Evolutionary conservation across 2,329 filamentous ascomycete species (phyloP).

Genomic region (Alternaria triticina): DNA sequence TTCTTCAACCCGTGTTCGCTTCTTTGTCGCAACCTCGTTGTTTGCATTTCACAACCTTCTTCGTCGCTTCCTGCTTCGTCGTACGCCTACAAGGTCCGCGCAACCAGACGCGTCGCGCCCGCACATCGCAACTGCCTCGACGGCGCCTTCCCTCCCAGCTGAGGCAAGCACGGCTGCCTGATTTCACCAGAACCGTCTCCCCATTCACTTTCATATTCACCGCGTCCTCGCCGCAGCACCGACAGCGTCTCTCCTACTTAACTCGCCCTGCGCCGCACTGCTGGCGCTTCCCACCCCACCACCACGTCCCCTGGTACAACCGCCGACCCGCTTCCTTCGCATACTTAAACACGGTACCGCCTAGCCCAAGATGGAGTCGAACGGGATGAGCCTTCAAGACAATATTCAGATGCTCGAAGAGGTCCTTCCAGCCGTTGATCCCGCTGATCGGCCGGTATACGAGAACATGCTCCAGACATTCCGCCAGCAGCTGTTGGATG

Average conservation of each 20-base stretch:
- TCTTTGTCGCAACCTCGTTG: not conserved
- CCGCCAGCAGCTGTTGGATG: not conserved
- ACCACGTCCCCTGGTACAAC: not conserved
- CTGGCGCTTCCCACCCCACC: not conserved
- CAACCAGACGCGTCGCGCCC: constrained; percentile 13
- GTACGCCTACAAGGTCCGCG: not conserved
- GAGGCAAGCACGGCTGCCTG: constrained; percentile 10
- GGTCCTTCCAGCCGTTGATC: constrained; percentile 1
- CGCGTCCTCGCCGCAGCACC: not conserved
- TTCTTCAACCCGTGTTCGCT: not conserved
- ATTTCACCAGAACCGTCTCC: not conserved
- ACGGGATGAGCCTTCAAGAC: not conserved
- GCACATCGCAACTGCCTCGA: constrained; percentile 9
- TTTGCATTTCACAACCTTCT: not conserved
- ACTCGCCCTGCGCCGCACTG: constrained; percentile 1
- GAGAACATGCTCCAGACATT: constrained; percentile 1
- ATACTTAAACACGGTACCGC: not conserved
- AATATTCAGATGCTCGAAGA: constrained; percentile 6
- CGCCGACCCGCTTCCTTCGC: not conserved
- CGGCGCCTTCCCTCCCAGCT: constrained; percentile 1
- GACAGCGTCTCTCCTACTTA: not conserved
- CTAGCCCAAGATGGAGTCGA: not conserved
- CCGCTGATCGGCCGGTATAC: constrained; percentile 4
- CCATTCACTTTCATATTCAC: constrained; percentile 4
- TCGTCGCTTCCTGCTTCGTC: not conserved